Conservation (phyloP, 2,329 filamentous ascomycete genomes). For the Fusarium nelsonii region DNA sequence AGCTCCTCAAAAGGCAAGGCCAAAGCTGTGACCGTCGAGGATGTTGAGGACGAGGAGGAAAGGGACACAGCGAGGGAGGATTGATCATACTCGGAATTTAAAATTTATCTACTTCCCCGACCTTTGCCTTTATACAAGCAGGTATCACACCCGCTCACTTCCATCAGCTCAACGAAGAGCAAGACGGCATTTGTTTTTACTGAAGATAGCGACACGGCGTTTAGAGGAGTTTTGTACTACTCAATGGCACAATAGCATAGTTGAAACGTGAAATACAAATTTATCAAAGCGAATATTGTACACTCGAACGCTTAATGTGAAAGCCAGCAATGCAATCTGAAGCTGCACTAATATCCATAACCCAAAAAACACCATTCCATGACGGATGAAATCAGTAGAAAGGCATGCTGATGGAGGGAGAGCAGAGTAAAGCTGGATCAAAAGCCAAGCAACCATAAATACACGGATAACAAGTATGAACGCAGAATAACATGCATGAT, state of each 20-base stretch:
- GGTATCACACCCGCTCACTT: constrained; percentile 1
- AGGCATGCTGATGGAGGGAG: constrained; percentile 17
- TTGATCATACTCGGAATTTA: constrained; percentile 20
- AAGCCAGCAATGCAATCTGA: constrained; percentile 19
- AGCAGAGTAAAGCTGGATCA: background rate
- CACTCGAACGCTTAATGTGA: constrained; percentile 23
- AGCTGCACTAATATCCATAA: constrained; percentile 12
- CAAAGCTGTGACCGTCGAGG: constrained; percentile 59
- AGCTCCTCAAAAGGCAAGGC: constrained; percentile 57
- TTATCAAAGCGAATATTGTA: constrained; percentile 21
- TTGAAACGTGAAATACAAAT: constrained; percentile 11
- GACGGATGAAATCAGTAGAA: constrained; percentile 18
- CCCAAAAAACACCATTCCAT: constrained; percentile 31
- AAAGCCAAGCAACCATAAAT: constrained; percentile 8
- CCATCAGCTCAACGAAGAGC: constrained; percentile 8
- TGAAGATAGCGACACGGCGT: constrained; percentile 30
- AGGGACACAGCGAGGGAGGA: constrained; percentile 17
- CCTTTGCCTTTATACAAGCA: background rate
- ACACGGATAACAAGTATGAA: constrained; percentile 5
- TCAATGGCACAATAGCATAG: background rate
- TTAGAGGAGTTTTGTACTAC: constrained; percentile 18
- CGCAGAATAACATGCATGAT: constrained; percentile 7
- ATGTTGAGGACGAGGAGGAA: constrained; percentile 38
- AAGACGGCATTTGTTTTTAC: constrained; percentile 17
- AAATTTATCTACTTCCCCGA: background rate